phyloP scores from a whole-genome alignment of 2,329 filamentous ascomycete genomes.

The Epichloe sibirici region DNA sequence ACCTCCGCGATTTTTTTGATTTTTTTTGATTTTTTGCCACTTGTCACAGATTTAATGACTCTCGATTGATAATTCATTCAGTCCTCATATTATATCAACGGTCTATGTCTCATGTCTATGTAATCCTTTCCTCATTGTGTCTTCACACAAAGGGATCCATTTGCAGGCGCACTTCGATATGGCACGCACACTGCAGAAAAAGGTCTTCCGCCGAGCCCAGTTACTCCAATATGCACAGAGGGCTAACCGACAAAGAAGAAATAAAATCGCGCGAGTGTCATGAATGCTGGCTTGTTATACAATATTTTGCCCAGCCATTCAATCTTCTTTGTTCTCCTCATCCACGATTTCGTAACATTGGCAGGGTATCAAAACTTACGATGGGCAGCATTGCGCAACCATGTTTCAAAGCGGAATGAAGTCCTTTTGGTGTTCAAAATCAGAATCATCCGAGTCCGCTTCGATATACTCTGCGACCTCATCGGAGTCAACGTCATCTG shows the following conservation, averaged over 20 bases:
- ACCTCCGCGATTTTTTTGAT: too few relatives aligned
- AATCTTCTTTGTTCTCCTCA: not conserved
- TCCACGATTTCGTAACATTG: not conserved
- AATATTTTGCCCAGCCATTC: not conserved
- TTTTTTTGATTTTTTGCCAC: too few relatives aligned
- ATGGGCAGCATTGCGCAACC: not conserved
- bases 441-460: slow-evolving; percentile 40
- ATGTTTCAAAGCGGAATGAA: slow-evolving; percentile 35
- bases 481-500: slow-evolving; percentile 71
- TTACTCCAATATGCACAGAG: not conserved
- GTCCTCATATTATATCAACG: not conserved
- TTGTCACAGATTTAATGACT: too few relatives aligned
- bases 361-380: slow-evolving; percentile 1
- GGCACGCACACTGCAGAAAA: not conserved
- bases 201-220: not conserved
- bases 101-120: not conserved
- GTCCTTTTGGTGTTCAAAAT: slow-evolving; percentile 46
- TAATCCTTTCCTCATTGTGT: not conserved
- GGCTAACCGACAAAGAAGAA: too few relatives aligned
- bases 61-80: too few relatives aligned
- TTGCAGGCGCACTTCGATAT: not conserved
- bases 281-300: not conserved
- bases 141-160: not conserved
- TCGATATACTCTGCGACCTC: slow-evolving; percentile 54
- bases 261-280: not conserved